Evolutionary conservation across 164 flowering plant species (phyloP), one percentile per base, ranked within the genome.

Genomic region (Aristolochia contorta): DNA sequence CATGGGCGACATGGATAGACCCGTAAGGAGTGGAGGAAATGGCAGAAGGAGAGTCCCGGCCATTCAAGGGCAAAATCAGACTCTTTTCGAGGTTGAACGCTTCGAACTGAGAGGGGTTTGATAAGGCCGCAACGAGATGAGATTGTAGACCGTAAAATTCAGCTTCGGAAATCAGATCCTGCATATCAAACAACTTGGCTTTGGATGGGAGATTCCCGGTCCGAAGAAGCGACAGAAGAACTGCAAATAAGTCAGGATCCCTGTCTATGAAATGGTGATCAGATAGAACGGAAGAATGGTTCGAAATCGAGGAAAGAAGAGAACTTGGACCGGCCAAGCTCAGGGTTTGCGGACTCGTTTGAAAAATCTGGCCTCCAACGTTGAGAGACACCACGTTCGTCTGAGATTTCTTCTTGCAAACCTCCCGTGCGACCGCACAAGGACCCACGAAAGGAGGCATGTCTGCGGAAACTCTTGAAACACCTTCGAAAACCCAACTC

Each of bases 331-430:
- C 96, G n/a, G 91, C 82, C 6, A 62, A 65, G 58, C 74, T 13
- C 25, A 94, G 80, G 74, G 97, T 91, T 63, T 89, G 96, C 46
- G 78, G 79, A 59, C 96, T 89, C 33, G 97, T 89, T 53, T 91
- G 99, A 57, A 94, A 94, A 23, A 86, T 73, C 58, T 84, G 85
- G n/a, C 97, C 99, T 22, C 99, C 97, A 3, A 94, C 95, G 48
- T 94, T 80, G 45, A 94, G 71, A 53, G 91, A 76, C 61, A 89
- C 71, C 0, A 91, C 58, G 61, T 80, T 79, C 19, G 85, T 65
- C 3, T 75, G 82, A 10, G 73, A 54, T 19, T 65, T 71, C 46
- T 69, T 69, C 32, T 59, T 62, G 16, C 24, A 16, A 45, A 63
- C 21, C 21, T 64, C 79, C 65, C 59, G 33, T 5, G 68, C 50